Percentiles rank a stretch among this genome's conserved stretches.
These are phyloP conservation scores for Solanum verrucosum DNA, from an alignment of 257 asterid species.

Conservation along the genomic window DNA sequence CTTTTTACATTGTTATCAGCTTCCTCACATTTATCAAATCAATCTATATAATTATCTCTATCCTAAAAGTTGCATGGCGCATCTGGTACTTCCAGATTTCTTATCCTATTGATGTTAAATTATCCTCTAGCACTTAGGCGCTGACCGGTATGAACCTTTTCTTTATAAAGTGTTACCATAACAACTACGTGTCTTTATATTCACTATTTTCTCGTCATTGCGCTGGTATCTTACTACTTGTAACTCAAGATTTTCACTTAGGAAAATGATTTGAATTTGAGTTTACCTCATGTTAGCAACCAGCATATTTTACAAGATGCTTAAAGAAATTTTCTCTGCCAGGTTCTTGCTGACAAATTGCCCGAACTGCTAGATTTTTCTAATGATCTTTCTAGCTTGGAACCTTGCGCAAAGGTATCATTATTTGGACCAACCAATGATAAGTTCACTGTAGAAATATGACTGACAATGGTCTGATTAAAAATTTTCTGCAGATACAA, in stretches of 20 bases:
- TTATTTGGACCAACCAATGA: not conserved
- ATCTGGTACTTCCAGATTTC: not conserved
- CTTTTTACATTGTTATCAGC: not conserved
- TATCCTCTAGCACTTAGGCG: not conserved
- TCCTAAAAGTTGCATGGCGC: not conserved
- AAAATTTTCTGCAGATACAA: conserved; percentile 48
- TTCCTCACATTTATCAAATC: not conserved
- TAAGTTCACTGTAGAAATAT: not conserved
- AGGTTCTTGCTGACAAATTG: conserved; percentile 82
- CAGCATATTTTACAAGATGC: not conserved
- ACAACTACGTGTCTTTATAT: not conserved
- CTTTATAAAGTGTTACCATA: not conserved
- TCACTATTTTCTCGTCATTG: not conserved
- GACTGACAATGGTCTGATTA: not conserved
- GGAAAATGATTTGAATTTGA: not conserved
- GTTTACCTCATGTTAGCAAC: not conserved
- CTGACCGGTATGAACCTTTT: not conserved
- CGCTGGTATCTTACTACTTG: not conserved
- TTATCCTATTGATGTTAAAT: not conserved
- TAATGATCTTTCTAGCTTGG: conserved; percentile 77
- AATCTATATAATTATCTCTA: not conserved
- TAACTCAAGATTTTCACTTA: not conserved
- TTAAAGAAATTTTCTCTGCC: not conserved
- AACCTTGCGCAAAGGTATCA: conserved; percentile 66
- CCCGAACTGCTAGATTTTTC: conserved; percentile 91